These are phyloP conservation scores for Areca catechu DNA, from an alignment of 176 grass and related monocot species.

Conservation along the genomic window DNA sequence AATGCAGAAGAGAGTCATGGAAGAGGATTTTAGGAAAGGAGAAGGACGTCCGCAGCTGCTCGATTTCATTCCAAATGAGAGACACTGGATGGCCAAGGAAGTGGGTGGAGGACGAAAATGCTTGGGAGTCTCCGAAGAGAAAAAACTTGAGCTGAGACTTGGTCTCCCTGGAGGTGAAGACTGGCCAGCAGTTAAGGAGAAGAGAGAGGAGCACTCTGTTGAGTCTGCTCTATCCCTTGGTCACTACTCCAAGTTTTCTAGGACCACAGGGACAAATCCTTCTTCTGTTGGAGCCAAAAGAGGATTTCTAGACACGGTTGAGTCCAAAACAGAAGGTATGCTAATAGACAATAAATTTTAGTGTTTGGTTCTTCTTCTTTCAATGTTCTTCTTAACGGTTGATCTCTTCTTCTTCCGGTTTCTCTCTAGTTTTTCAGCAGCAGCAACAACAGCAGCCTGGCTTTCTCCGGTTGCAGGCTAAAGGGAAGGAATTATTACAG, in stretches of 20 bases:
- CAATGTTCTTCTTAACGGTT: not conserved
- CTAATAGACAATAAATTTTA: not conserved
- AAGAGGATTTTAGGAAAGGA: slow-evolving; percentile 3
- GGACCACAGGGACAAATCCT: not conserved
- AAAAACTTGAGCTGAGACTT: slow-evolving; percentile 57
- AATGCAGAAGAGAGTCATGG: slow-evolving; percentile 1
- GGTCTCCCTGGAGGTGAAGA: slow-evolving; percentile 42
- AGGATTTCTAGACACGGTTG: slow-evolving; percentile 11
- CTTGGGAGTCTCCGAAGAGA: slow-evolving; percentile 40
- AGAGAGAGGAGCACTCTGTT: slow-evolving; percentile 10
- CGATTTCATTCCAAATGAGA: slow-evolving; percentile 4
- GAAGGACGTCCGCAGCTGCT: slow-evolving; percentile 10
- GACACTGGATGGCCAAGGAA: not conserved
- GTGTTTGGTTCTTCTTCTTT: not conserved
- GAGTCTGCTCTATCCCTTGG: slow-evolving; percentile 16
- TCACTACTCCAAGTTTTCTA: slow-evolving; percentile 12
- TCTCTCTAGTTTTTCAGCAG: slow-evolving; percentile 15
- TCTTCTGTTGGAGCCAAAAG: slow-evolving; percentile 12
- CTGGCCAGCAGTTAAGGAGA: slow-evolving; percentile 19
- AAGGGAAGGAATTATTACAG: not conserved
- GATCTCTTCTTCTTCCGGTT: not conserved
- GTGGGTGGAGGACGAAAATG: slow-evolving; percentile 2
- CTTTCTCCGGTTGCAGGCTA: slow-evolving; percentile 9
- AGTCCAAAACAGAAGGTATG: slow-evolving; percentile 7
- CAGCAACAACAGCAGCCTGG: not conserved